Percentiles rank a stretch among this genome's conserved stretches.
Conservation (phyloP, 1,139 yeast genomes). For the Taphrina confusa region DNA sequence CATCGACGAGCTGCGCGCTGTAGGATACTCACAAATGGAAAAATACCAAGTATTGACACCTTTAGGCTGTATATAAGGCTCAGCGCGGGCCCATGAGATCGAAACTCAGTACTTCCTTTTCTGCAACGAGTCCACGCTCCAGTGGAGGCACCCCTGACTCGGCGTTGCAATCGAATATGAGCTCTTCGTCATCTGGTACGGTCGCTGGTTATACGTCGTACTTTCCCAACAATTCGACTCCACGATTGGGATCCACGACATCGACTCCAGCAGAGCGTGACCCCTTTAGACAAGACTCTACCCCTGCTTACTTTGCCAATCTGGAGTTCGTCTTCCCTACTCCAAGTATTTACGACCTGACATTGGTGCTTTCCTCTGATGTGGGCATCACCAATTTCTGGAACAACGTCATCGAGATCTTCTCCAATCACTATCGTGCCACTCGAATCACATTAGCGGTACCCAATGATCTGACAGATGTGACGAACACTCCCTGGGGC, state of each 20-base stretch:
- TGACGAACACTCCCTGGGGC: slow-evolving; percentile 48
- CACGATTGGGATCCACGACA: slow-evolving; percentile 7
- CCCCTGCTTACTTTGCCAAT: slow-evolving; percentile 11
- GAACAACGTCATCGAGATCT: slow-evolving; percentile 43
- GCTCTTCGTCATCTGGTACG: slow-evolving; percentile 28
- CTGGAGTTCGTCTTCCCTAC: slow-evolving; percentile 36
- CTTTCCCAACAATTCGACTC: slow-evolving; percentile 26
- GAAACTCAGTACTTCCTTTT: slow-evolving; percentile 20
- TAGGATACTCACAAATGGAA: background rate
- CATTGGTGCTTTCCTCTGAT: slow-evolving; percentile 45
- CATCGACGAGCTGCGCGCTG: slow-evolving; percentile 33
- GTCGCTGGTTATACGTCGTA: slow-evolving; percentile 24
- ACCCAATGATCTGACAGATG: slow-evolving; percentile 47
- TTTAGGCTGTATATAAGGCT: slow-evolving; percentile 32
- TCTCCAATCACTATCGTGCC: slow-evolving; percentile 44
- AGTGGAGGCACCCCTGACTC: slow-evolving; percentile 29
- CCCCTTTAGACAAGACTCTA: slow-evolving; percentile 11
- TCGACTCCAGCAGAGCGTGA: slow-evolving; percentile 27
- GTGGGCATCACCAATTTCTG: slow-evolving; percentile 46
- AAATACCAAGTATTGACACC: background rate
- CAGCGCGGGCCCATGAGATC: slow-evolving; percentile 25
- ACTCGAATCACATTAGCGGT: slow-evolving; percentile 44
- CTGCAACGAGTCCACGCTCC: slow-evolving; percentile 23
- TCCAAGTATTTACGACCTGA: slow-evolving; percentile 45
- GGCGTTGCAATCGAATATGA: slow-evolving; percentile 3